Conservation (phyloP, 805 yeast species). For the Maudiozyma bulderi region DNA sequence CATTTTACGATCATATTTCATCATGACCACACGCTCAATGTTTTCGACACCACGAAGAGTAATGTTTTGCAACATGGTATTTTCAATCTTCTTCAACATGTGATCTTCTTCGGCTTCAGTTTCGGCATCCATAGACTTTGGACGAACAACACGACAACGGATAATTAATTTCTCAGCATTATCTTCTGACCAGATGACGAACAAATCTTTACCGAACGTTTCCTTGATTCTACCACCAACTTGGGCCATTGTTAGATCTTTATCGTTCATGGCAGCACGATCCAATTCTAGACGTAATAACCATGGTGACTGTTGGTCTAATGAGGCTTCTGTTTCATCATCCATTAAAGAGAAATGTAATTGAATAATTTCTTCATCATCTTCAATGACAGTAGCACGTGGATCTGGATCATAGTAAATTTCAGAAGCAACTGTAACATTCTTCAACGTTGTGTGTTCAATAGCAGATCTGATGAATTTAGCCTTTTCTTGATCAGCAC, state of each 20-base stretch:
- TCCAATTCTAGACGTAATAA: constrained; percentile 89
- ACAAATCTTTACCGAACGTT: constrained; percentile 87
- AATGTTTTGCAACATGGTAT: constrained; percentile 91
- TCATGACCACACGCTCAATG: constrained; percentile 71
- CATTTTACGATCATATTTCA: constrained; percentile 65
- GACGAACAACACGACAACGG: constrained; percentile 97
- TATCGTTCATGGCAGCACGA: constrained; percentile 98
- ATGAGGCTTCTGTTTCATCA: constrained; percentile 88
- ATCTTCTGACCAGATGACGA: constrained; percentile 98
- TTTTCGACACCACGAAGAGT: constrained; percentile 94
- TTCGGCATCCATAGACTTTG: constrained; percentile 85
- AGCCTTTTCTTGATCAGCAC: constrained; percentile 86
- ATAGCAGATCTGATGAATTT: constrained; percentile 93
- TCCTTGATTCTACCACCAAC: constrained; percentile 93
- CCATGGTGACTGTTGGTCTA: constrained; percentile 98
- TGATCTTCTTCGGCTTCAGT: constrained; percentile 96
- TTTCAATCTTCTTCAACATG: constrained; percentile 87
- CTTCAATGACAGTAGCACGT: constrained; percentile 89
- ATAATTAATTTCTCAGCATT: constrained; percentile 92
- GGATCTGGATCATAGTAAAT: constrained; percentile 98
- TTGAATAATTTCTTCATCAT: constrained; percentile 94
- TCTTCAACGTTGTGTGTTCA: constrained; percentile 89
- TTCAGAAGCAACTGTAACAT: constrained; percentile 95
- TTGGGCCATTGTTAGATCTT: constrained; percentile 95
- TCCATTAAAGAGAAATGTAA: constrained; percentile 97